These are phyloP conservation scores for Lumnitzera racemosa DNA, from an alignment of 345 rosid species.

Conservation along the genomic window DNA sequence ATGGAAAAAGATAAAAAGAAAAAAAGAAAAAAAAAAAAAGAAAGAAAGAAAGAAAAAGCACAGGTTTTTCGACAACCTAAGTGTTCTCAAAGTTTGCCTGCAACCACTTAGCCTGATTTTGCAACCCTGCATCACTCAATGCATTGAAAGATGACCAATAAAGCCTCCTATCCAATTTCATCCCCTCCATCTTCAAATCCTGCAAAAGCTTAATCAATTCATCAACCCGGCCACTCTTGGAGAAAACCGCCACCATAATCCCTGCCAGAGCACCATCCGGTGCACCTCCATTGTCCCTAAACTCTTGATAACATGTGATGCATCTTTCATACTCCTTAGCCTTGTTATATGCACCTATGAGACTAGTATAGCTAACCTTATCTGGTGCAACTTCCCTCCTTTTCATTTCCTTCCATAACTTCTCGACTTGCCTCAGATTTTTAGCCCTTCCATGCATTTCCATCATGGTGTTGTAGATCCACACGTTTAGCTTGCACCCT, in stretches of 20 bases:
- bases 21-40: too few relatives aligned
- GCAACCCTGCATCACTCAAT: conserved; percentile 67
- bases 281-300: conserved; percentile 42
- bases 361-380: conserved; percentile 68
- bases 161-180: conserved; percentile 54
- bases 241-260: conserved; percentile 77
- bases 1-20: too few relatives aligned
- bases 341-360: conserved; percentile 61
- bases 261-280: conserved; percentile 74
- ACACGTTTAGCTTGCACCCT: conserved; percentile 70
- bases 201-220: conserved; percentile 65
- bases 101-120: conserved; percentile 55
- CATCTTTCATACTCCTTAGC: conserved; percentile 54
- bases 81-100: conserved; percentile 38
- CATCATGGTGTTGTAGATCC: conserved; percentile 74
- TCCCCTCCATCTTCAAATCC: conserved; percentile 60
- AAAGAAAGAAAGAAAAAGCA: too few relatives aligned
- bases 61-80: too few relatives aligned
- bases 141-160: conserved; percentile 62
- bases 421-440: conserved; percentile 63
- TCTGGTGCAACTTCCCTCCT: conserved; percentile 63
- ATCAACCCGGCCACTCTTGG: conserved; percentile 54
- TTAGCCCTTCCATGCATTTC: conserved; percentile 77
- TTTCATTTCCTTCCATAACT: conserved; percentile 82
- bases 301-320: conserved; percentile 50